A percentile compares a stretch with the other conserved stretches of the same genome.
phyloP scores from a whole-genome alignment of 257 asterid genomes.

The Striga asiatica region DNA sequence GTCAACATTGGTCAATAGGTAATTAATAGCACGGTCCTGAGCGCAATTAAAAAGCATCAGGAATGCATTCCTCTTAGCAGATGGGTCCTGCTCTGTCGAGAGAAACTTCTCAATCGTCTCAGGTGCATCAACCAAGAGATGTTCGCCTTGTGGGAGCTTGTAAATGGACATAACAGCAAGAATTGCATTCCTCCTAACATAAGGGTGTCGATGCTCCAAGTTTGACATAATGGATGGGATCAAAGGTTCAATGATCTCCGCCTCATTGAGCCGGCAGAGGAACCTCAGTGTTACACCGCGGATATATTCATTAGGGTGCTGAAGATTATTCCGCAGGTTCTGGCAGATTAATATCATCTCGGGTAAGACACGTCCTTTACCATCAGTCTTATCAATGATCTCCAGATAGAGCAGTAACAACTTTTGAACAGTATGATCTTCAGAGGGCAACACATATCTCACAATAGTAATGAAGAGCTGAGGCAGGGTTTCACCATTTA shows the following conservation, averaged over 20 bases:
- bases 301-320: constrained; percentile 85
- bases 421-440: constrained; percentile 83
- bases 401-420: constrained; percentile 67
- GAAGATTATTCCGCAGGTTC: constrained; percentile 76
- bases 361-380: constrained; percentile 66
- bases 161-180: constrained; percentile 78
- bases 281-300: constrained; percentile 88
- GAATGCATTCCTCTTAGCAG: constrained; percentile 91
- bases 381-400: constrained; percentile 80
- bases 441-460: constrained; percentile 82
- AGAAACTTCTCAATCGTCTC: constrained; percentile 84
- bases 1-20: constrained; percentile 67
- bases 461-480: constrained; percentile 77
- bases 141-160: constrained; percentile 90
- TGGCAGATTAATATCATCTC: constrained; percentile 94
- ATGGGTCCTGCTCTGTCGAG: constrained; percentile 68
- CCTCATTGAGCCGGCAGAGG: constrained; percentile 85
- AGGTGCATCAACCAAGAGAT: constrained; percentile 90
- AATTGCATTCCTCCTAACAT: constrained; percentile 72
- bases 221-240: constrained; percentile 71
- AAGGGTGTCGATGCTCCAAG: constrained; percentile 87
- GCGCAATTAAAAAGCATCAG: constrained; percentile 87
- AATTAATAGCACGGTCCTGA: constrained; percentile 79
- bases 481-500: constrained; percentile 84
- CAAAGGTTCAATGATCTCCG: constrained; percentile 78